Percentiles rank a stretch among this genome's conserved stretches.
These are phyloP conservation scores for Stentor coeruleus DNA, from an alignment of 73 alveolate species.

Conservation along the genomic window DNA sequence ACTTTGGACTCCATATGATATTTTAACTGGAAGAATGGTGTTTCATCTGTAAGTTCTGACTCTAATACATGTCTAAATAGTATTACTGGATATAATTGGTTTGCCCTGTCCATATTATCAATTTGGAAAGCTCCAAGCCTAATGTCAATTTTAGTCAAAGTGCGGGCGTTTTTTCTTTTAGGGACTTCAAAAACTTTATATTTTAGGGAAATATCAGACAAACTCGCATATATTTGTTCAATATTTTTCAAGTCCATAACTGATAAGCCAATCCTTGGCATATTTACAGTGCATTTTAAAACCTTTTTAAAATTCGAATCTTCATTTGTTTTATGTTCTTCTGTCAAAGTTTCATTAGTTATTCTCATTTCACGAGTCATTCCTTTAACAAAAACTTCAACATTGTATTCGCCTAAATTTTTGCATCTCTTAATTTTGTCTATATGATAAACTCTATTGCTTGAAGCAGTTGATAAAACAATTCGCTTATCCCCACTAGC, in stretches of 20 bases:
- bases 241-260: slow-evolving; percentile 79
- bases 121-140: slow-evolving; percentile 9
- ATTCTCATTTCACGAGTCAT: background rate
- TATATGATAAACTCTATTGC: background rate
- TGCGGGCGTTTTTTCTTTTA: background rate
- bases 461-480: slow-evolving; percentile 30
- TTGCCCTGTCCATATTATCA: slow-evolving; percentile 13
- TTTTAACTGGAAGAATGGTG: background rate
- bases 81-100: slow-evolving; percentile 13
- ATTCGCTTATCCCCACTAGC: slow-evolving; percentile 30
- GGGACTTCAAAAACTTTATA: background rate
- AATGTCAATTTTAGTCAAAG: background rate
- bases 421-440: slow-evolving; percentile 43
- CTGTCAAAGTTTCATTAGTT: background rate
- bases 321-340: background rate
- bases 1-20: background rate
- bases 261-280: slow-evolving; percentile 85
- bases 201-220: slow-evolving; percentile 28
- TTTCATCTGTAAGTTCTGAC: background rate
- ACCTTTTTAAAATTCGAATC: background rate
- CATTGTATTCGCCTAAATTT: background rate
- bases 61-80: background rate
- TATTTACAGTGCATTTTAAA: slow-evolving; percentile 43
- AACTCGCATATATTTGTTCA: slow-evolving; percentile 67
- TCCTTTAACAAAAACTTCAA: background rate